phyloP scores from a whole-genome alignment of 2,329 filamentous ascomycete species.

The Stagonosporopsis tanaceti region DNA sequence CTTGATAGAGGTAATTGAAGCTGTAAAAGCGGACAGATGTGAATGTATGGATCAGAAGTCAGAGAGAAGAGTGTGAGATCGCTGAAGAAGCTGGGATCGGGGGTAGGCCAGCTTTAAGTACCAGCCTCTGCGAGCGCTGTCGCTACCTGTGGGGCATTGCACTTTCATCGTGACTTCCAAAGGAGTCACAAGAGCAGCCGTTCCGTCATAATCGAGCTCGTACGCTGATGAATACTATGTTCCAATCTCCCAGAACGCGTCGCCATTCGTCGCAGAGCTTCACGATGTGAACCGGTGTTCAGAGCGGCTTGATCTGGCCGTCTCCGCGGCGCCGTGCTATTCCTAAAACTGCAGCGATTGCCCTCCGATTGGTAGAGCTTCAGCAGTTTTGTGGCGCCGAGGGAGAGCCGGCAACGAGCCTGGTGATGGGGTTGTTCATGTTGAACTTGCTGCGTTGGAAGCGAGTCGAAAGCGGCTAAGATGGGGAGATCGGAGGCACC shows the following conservation, averaged over 20 bases:
- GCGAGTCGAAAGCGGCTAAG: neutral
- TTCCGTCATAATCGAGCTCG: neutral
- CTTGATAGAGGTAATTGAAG: neutral
- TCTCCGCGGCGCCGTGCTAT: neutral
- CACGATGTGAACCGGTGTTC: too few species aligned
- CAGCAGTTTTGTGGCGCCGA: neutral
- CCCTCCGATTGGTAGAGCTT: slow-evolving; percentile 3
- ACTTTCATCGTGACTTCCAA: slow-evolving; percentile 15
- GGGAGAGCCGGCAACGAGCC: neutral
- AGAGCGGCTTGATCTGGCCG: neutral
- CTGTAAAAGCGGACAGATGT: neutral
- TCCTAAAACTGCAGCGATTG: neutral
- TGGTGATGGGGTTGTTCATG: slow-evolving; percentile 1
- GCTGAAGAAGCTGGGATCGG: neutral
- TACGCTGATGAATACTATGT: slow-evolving; percentile 3
- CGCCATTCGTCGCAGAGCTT: slow-evolving; percentile 2
- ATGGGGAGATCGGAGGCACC: neutral
- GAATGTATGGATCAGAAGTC: neutral
- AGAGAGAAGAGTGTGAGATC: neutral
- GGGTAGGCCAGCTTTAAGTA: neutral
- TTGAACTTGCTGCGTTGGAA: neutral
- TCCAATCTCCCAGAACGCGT: neutral
- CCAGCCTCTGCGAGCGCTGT: neutral
- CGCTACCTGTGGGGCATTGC: neutral
- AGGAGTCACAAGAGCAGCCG: neutral